Evolutionary conservation across 2,329 filamentous ascomycete genomes (phyloP), one percentile per base, ranked within the genome.

Genomic region (Calycina marina): DNA sequence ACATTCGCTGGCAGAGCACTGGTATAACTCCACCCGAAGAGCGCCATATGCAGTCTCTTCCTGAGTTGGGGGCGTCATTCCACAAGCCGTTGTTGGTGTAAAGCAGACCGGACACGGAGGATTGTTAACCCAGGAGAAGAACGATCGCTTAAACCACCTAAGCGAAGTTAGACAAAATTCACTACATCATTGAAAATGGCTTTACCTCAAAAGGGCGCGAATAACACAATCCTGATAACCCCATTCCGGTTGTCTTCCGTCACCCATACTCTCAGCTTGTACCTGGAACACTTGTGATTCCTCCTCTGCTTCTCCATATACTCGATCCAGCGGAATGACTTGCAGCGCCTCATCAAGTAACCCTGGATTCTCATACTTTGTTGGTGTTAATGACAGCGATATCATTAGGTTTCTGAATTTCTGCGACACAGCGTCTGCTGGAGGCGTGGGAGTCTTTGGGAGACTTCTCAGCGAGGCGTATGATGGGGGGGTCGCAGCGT

Each of bases 161-260:
- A 13, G 34, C 28, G 20, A 31, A 37, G 34, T 47, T 31, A 48
- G 39, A 35, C 30, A 34, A 8, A 11, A 13, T 11, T 34, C 26
- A 13, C 13, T 31, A 28, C 36, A 37, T 45, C 25, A 35, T 32
- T 33, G 16, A 17, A 8, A 25, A 36, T 36, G 39, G 10, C 22
- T 73, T 47, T 63, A 85, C 80, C 75, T 77, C 50, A 96, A 63
- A 42, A 96, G 64, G 39, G 88, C 83, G 44, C 82, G 72, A 50
- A 96, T 79, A 34, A 94, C 84, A 55, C 88, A 98, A 59, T 98
- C 90, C 57, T 96, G 88, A 53, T 96, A 94, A 36, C 86, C 88
- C 88, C 88, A 96, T 61, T 85, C 79, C 2, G 86, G 72, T 54
- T 80, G 79, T 43, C 73, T 69, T 34, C 77, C 81, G 35, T 80